Evolutionary conservation across 228 moss, liverwort and hornwort genomes (phyloP).

Genomic region (Sphagnum fallax): DNA sequence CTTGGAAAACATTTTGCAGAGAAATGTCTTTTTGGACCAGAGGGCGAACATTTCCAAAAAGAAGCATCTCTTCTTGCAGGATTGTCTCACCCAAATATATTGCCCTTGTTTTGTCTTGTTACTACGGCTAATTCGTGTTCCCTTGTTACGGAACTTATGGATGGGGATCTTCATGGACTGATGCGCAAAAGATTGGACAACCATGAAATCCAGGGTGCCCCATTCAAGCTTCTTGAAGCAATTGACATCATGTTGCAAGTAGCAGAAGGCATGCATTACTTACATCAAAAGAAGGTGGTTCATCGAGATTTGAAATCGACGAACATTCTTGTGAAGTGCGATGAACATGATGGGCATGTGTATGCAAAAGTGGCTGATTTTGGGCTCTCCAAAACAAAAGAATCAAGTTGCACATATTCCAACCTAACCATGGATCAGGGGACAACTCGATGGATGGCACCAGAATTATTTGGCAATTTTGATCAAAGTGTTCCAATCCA

Average conservation of each 20-base stretch:
- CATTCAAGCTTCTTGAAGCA: background rate
- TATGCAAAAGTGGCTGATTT: constrained; percentile 21
- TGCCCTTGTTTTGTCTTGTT: too few species aligned
- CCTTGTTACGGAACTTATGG: too few species aligned
- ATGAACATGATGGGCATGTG: constrained; percentile 4
- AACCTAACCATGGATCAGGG: constrained; percentile 5
- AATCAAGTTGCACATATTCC: background rate
- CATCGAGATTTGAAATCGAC: constrained; percentile 11
- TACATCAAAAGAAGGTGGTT: constrained; percentile 6
- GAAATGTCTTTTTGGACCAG: too few species aligned
- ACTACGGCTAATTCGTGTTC: too few species aligned
- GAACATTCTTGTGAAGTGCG: constrained; percentile 8
- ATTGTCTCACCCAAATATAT: too few species aligned
- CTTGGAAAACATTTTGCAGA: too few species aligned
- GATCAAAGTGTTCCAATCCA: too few species aligned
- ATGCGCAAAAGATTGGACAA: too few species aligned
- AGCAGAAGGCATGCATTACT: constrained; percentile 10
- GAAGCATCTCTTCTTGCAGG: too few species aligned
- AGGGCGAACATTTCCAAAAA: too few species aligned
- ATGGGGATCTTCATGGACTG: too few species aligned
- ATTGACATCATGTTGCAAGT: constrained; percentile 12
- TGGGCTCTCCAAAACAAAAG: constrained; percentile 7
- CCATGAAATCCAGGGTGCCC: background rate
- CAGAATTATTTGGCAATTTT: background rate
- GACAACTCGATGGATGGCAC: constrained; percentile 4